A percentile compares a stretch with the other conserved stretches of the same genome.
Evolutionary conservation across 176 grass and related monocot genomes (phyloP).

Genomic region (Oryza meridionalis): DNA sequence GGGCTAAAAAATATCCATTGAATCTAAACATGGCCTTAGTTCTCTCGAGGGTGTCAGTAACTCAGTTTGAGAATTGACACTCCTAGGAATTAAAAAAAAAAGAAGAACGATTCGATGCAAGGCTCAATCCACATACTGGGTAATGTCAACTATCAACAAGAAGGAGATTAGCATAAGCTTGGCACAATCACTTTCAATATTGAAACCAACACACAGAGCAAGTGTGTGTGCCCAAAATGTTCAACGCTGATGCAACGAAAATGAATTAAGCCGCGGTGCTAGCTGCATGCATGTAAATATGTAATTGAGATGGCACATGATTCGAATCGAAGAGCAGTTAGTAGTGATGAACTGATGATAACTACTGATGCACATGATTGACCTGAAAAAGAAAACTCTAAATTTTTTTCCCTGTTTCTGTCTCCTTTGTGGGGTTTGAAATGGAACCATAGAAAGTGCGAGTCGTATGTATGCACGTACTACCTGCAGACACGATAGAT

Average conservation of each 20-base stretch:
- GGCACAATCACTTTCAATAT: slow-evolving; percentile 3
- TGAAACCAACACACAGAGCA: background rate
- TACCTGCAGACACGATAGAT: background rate
- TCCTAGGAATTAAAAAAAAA: too few relatives aligned
- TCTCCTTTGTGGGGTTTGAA: background rate
- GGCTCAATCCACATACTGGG: background rate
- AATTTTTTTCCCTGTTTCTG: background rate
- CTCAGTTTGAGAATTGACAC: too few relatives aligned
- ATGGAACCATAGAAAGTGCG: background rate
- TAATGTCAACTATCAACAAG: background rate
- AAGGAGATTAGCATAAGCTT: background rate
- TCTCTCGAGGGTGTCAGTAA: too few relatives aligned
- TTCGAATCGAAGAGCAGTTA: background rate
- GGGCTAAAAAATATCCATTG: too few relatives aligned
- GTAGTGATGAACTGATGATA: background rate
- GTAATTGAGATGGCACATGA: background rate
- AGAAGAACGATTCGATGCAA: too few relatives aligned
- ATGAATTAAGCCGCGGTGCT: background rate
- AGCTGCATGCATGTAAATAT: background rate
- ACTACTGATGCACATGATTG: background rate
- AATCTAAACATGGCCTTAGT: too few relatives aligned
- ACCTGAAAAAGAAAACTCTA: too few relatives aligned
- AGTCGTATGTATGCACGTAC: background rate
- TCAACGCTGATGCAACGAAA: background rate
- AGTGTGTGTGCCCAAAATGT: background rate